Evolutionary conservation across 345 rosid species (phyloP), one percentile per base, ranked within the genome.

Genomic region (Salix udensis): DNA sequence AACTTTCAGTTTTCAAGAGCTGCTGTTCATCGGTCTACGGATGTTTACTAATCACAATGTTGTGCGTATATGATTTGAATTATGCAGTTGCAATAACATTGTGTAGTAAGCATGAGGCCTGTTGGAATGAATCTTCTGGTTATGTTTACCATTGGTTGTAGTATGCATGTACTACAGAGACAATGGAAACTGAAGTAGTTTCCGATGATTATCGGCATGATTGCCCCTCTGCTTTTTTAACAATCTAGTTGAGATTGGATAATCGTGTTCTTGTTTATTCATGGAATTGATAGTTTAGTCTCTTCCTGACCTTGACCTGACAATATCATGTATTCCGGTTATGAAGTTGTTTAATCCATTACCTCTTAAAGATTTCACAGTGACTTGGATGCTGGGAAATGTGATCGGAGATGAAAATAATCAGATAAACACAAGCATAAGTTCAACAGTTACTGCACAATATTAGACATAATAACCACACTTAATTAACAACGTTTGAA

Each of bases 401-500:
- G 77, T 12, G 24, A 52, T 7, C 21, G 31, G 71, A 46, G 40
- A 44, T 64, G 65, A 66, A 70, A n/a, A 39, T 46, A 9, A 11
- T 37, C 52, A 24, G 53, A 48, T 36, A 50, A 70, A 24, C 39
- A 64, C 34, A 21, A 28, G 44, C 67, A 21, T 21, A 12, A 31
- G 50, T 4, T 55, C 72, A 26, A 30, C 23, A 58, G 7, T 71
- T 30, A 15, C 31, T 23, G 39, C 61, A 61, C 64, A 26, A 46
- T 34, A 60, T 18, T 61, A 44, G 62, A 21, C 24, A 67, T 36
- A 23, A 36, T n/a, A 68, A 34, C 14, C 68, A 52, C 40, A 16
- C 21, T 42, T 28, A 70, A 36, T 70, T 65, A 65, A 75, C 28
- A 74, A 36, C 44, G 50, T 64, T 58, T 14, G n/a, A 67, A 62